Evolutionary conservation across 1,284 basidiomycete species (phyloP), one percentile per base, ranked within the genome.

Genomic region (Xerocomus amazonicus): DNA sequence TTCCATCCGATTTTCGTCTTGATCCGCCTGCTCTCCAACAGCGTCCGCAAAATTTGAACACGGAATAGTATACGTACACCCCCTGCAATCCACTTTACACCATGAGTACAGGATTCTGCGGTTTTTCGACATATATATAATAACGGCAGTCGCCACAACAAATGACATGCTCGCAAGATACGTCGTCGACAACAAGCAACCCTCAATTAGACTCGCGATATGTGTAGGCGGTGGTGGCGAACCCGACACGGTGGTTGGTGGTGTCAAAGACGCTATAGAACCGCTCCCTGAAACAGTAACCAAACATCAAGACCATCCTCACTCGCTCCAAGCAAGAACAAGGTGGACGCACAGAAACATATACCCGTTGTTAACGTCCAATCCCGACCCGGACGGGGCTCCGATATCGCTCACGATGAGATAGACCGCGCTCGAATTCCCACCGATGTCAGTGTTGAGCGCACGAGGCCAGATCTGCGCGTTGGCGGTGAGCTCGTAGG

Each of bases 261-360:
- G 19, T 46, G 9, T 46, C 45, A 16, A 38, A 38, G 17, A 46
- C 19, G 19, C 36, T 46, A 28, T 39, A 46, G 14, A 33, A 47
- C n/a, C 45, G 37, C 40, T 40, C 45, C 26, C 38, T 28, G 9
- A 10, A 33, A 33, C 19, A 4, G 38, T 26, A 33, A 23, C 4
- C 36, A 26, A 12, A 2, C 8, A 13, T 28, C 16, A n/a, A 8
- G 3, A 6, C 17, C 4, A 37, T 23, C 26, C 9, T 8, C 26
- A 10, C 7, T n/a, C 10, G n/a, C 10, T 19, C 10, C 17, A 13
- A 19, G 8, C 33, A 35, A 23, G 26, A 13, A 13, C 9, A 14
- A 37, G 9, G 28, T 6, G 9, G n/a, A 42, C 40, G 28, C 29
- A 42, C 40, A 42, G 17, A 13, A 41, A 42, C 3, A 14, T 28